Conservation (phyloP, 371 early-diverging fungal genomes). For the Apophysomyces elegans region DNA sequence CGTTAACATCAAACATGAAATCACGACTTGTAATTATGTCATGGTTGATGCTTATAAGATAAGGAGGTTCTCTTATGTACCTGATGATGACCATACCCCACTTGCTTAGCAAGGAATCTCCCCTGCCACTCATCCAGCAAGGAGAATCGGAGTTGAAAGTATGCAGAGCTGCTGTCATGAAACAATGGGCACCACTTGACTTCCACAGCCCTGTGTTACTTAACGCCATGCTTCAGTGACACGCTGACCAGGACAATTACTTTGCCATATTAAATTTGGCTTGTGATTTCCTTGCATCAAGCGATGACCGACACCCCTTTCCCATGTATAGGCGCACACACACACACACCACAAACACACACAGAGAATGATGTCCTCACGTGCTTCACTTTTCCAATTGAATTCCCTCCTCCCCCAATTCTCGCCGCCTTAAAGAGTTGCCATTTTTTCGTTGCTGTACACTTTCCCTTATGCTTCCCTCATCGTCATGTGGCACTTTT, state of each 20-base stretch:
- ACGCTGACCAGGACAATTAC: background rate
- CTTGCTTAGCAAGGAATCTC: no score
- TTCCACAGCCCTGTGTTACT: slow-evolving; percentile 1
- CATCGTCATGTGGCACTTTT: slow-evolving; percentile 3
- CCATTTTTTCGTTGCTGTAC: slow-evolving; percentile 2
- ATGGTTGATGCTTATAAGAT: no score
- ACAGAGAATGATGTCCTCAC: slow-evolving; percentile 2
- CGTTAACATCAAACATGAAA: no score
- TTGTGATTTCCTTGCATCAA: background rate
- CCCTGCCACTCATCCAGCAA: no score
- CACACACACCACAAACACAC: no score
- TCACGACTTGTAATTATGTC: no score
- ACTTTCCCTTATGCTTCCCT: slow-evolving; percentile 8
- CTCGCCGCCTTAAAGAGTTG: slow-evolving; percentile 8
- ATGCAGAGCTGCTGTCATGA: background rate
- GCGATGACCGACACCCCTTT: slow-evolving; percentile 3
- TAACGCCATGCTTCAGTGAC: background rate
- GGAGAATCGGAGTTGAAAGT: background rate
- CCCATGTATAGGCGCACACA: background rate
- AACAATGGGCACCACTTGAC: background rate
- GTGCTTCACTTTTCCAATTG: slow-evolving; percentile 6
- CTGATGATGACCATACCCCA: no score
- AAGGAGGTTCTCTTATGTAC: no score
- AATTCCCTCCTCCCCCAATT: slow-evolving; percentile 3
- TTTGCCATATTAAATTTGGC: slow-evolving; percentile 2